Evolutionary conservation across 2,329 filamentous ascomycete species (phyloP).

Genomic region (Sarocladium brachiariae): DNA sequence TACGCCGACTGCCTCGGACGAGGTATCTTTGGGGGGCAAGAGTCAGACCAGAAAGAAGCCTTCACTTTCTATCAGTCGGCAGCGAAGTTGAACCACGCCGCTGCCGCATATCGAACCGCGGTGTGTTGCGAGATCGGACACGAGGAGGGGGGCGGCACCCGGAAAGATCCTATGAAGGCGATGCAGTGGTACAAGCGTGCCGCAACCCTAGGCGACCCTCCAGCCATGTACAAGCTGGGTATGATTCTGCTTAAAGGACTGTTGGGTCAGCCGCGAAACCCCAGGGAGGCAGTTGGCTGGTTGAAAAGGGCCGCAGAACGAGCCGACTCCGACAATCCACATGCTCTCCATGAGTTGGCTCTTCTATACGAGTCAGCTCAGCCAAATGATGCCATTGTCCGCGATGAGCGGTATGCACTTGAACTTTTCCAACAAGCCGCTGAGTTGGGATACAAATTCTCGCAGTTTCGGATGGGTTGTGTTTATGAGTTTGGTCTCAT

Average conservation of each 20-base stretch:
- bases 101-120: constrained; percentile 86
- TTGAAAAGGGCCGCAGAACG: constrained; percentile 86
- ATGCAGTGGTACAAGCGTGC: constrained; percentile 98
- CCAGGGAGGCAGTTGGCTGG: constrained; percentile 83
- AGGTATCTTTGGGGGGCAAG: constrained; percentile 68
- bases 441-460: constrained; percentile 88
- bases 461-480: constrained; percentile 81
- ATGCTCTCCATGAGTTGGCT: constrained; percentile 85
- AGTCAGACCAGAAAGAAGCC: constrained; percentile 83
- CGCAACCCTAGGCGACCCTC: constrained; percentile 79
- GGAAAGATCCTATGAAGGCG: constrained; percentile 84
- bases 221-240: constrained; percentile 97
- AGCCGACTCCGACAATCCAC: constrained; percentile 84
- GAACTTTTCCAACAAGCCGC: constrained; percentile 79
- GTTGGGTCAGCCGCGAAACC: constrained; percentile 77
- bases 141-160: constrained; percentile 88
- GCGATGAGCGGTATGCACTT: constrained; percentile 76
- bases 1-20: constrained; percentile 84
- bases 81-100: constrained; percentile 79
- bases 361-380: constrained; percentile 58
- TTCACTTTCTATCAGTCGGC: constrained; percentile 91
- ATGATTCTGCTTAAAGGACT: constrained; percentile 93
- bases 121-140: constrained; percentile 96
- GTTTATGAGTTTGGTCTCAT: constrained; percentile 86
- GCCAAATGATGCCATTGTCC: constrained; percentile 64